These are phyloP conservation scores for Mallotus japonicus DNA, from an alignment of 441 rosid genomes.

Conservation along the genomic window DNA sequence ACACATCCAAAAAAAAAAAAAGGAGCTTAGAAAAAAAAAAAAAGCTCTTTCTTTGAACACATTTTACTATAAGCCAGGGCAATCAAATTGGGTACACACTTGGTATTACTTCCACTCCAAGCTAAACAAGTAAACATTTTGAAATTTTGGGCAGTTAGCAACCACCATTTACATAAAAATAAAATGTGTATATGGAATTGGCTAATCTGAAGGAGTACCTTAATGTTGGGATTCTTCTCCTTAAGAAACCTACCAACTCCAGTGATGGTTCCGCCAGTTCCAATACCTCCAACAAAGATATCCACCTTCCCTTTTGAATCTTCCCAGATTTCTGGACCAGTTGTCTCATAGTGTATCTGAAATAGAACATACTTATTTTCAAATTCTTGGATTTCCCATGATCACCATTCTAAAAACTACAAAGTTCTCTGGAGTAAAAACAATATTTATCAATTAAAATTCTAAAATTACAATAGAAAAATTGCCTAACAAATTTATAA, in stretches of 20 bases:
- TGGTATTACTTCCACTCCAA: conserved; percentile 9
- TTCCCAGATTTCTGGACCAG: conserved; percentile 99
- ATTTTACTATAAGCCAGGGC: background rate
- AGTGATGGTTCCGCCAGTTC: conserved; percentile 94
- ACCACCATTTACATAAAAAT: background rate
- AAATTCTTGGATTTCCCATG: background rate
- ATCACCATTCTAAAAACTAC: background rate
- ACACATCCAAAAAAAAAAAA: background rate
- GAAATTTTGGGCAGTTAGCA: conserved; percentile 9
- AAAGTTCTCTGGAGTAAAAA: background rate
- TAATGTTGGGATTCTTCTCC: conserved; percentile 77
- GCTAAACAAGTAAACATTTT: background rate
- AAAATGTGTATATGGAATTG: conserved; percentile 5
- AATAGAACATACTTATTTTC: conserved; percentile 16
- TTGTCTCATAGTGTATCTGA: conserved; percentile 93
- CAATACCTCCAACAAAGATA: conserved; percentile 86
- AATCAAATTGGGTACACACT: conserved; percentile 12
- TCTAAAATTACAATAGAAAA: background rate
- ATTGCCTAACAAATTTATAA: background rate
- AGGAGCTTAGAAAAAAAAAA: conserved; percentile 4
- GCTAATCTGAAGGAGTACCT: conserved; percentile 44
- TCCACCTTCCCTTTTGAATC: conserved; percentile 92
- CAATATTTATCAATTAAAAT: background rate
- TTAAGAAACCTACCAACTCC: conserved; percentile 82
- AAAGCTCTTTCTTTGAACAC: conserved; percentile 17